A percentile compares a stretch with the other conserved stretches of the same genome.
Evolutionary conservation across 2,329 filamentous ascomycete species (phyloP).

Genomic region (Paracamarosporium sp.): DNA sequence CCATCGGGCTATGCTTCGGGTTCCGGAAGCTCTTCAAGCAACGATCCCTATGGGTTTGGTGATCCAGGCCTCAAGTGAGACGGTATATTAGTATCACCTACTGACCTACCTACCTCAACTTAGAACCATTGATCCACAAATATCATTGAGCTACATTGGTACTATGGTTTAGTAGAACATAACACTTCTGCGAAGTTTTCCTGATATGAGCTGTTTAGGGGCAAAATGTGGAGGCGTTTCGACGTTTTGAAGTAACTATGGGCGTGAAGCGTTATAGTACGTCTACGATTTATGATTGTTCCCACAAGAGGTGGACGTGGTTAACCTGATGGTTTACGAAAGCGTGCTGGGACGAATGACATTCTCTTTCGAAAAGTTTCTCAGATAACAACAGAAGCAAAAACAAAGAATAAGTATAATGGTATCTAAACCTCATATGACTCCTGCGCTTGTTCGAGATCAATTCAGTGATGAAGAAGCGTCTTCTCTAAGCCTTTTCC

Average conservation of each 20-base stretch:
- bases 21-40: constrained; percentile 39
- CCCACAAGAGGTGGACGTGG: constrained; percentile 19
- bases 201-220: constrained; percentile 3
- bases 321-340: constrained; percentile 11
- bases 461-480: too few relatives aligned
- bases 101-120: too few relatives aligned
- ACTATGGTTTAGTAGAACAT: neutral
- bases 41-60: constrained; percentile 43
- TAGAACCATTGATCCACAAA: too few relatives aligned
- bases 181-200: neutral
- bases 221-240: constrained; percentile 10
- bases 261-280: neutral
- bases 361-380: constrained; percentile 13
- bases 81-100: neutral
- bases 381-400: neutral
- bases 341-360: constrained; percentile 22
- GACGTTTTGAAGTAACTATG: neutral
- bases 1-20: constrained; percentile 44
- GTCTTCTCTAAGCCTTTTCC: too few relatives aligned
- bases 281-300: constrained; percentile 15
- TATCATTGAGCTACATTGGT: neutral
- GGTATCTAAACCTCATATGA: too few relatives aligned
- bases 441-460: too few relatives aligned
- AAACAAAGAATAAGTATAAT: neutral
- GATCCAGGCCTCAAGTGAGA: constrained; percentile 42